Base-by-base conservation (phyloP, 805 yeast species). In the Suhomyces emberorum region DNA sequence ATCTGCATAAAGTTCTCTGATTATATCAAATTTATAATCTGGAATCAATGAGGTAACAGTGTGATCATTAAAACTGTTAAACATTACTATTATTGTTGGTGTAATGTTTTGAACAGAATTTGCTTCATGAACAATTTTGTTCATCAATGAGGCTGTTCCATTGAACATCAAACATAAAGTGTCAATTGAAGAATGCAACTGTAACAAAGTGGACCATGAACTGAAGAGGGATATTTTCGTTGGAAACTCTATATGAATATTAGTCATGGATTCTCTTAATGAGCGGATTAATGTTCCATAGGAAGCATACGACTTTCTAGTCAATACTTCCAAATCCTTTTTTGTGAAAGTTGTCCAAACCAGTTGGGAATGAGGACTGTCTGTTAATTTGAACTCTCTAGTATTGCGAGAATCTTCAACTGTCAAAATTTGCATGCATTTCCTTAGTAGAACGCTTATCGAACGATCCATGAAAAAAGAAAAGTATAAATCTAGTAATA, bases 391-490 rank as follows among this genome's bases (percentile, higher is more conserved):
- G 12, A 24, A 29, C 7, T 35, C 27, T 15, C 15, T 12, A 7
- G 7, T 8, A 4, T 14, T 11, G 8, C 37, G 31, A 8, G 32
- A 15, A 27, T 27, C 32, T 20, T 38, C 47, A 23, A 33, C 26
- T 6, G 29, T 33, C 9, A 43, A 23, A 17, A 38, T 37, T 14
- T 34, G 27, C 23, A 44, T 43, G 35, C 52, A 49, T 4, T 34
- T 39, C 15, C 32, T 43, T 21, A 52, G 36, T 10, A 61, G 41
- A 7, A 62, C 49, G 35, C 59, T 65, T 28, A 65, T 47, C 0
- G 69, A 54, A 32, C 63, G 53, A 35, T 66, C 71, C 46, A 66
- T 56, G 41, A 66, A 57, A 39, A 64, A 66, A 2, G 55, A 52
- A 41, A 57, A 60, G 37, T 63, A 64, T 7, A 61, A 48, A 23